phyloP scores from a whole-genome alignment of 2,329 filamentous ascomycete genomes.

The Elsinoe arachidis region DNA sequence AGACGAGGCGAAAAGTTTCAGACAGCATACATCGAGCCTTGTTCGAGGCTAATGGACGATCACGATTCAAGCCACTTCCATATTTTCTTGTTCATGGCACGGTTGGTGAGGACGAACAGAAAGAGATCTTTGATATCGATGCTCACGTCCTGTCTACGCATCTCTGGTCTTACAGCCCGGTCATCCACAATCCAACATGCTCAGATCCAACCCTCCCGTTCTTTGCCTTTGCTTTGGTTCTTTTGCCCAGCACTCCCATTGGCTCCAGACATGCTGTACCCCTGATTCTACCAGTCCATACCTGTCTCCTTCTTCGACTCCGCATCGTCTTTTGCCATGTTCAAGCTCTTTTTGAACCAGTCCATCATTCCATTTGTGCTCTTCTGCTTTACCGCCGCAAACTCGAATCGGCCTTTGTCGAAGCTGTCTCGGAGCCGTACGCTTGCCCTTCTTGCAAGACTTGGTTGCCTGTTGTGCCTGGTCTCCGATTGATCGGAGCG shows the following conservation, averaged over 20 bases:
- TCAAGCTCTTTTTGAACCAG: constrained; percentile 18
- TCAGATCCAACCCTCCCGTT: constrained; percentile 23
- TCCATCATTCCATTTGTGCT: constrained; percentile 22
- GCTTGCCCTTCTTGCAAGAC: constrained; percentile 6
- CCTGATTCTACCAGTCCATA: constrained; percentile 13
- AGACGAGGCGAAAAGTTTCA: neutral
- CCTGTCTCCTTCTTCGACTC: constrained; percentile 1
- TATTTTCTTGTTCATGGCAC: too few species aligned
- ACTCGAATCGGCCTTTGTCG: constrained; percentile 27
- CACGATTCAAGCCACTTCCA: neutral
- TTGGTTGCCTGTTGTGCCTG: neutral
- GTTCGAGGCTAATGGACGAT: neutral
- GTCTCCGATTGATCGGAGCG: neutral
- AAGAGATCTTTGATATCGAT: neutral
- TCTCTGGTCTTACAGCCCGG: neutral
- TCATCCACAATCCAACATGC: neutral
- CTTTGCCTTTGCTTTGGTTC: constrained; percentile 14
- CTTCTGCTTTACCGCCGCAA: constrained; percentile 26
- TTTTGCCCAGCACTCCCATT: constrained; percentile 10
- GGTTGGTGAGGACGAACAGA: neutral
- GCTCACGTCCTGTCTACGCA: neutral
- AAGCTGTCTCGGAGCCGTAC: constrained; percentile 21
- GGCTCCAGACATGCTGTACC: constrained; percentile 20
- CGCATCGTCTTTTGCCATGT: constrained; percentile 21
- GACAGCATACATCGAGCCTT: neutral